phyloP scores from a whole-genome alignment of 495 filamentous ascomycete species.

The Lasiosphaeriaceae sp. region DNA sequence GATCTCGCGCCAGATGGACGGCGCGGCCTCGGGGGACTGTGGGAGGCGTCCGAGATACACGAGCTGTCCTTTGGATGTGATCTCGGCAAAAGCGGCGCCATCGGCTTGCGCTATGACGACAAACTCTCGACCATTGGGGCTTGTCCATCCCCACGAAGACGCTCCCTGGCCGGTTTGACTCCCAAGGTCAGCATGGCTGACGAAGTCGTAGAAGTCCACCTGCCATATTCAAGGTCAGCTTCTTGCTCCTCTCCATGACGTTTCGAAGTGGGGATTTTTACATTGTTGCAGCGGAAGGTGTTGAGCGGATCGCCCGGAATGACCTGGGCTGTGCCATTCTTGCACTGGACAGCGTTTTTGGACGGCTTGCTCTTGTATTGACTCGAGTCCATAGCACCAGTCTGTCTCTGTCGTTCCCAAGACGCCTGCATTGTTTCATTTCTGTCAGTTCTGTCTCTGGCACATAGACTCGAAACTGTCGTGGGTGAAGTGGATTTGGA shows the following conservation, averaged over 20 bases:
- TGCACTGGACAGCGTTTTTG: slow-evolving; percentile 30
- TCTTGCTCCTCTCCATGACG: background rate
- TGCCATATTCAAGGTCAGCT: background rate
- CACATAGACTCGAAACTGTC: background rate
- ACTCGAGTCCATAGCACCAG: slow-evolving; percentile 31
- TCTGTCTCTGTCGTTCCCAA: slow-evolving; percentile 31
- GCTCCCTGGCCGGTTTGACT: slow-evolving; percentile 37
- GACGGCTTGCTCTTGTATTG: slow-evolving; percentile 34
- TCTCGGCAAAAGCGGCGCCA: slow-evolving; percentile 55
- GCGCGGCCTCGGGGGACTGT: slow-evolving; percentile 34
- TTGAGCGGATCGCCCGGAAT: slow-evolving; percentile 38
- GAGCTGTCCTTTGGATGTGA: slow-evolving; percentile 46
- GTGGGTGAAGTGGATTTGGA: background rate
- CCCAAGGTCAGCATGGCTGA: slow-evolving; percentile 47
- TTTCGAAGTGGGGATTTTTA: slow-evolving; percentile 15
- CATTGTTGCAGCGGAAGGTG: slow-evolving; percentile 50
- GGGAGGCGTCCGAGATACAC: slow-evolving; percentile 55
- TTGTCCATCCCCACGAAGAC: slow-evolving; percentile 55
- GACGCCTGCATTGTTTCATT: slow-evolving; percentile 19
- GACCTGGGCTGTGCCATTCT: slow-evolving; percentile 43
- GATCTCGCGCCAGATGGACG: slow-evolving; percentile 50
- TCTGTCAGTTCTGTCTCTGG: background rate
- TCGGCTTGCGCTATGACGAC: slow-evolving; percentile 55
- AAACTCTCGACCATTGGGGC: slow-evolving; percentile 53
- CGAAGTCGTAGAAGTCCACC: slow-evolving; percentile 52